Evolutionary conservation across 306 rosid genomes (phyloP).

Genomic region (Lupinus albus): DNA sequence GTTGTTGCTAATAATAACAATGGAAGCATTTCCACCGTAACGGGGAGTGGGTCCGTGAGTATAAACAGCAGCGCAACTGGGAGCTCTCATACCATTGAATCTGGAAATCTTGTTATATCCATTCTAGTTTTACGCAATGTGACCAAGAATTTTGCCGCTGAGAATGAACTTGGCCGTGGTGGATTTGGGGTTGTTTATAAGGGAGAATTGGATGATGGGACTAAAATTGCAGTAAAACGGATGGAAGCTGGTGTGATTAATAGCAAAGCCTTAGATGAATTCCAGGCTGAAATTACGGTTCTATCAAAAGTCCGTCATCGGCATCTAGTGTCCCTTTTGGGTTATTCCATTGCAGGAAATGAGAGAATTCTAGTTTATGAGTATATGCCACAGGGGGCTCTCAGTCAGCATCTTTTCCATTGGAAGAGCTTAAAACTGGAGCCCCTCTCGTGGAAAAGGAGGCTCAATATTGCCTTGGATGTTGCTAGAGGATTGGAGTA

Average conservation of each 20-base stretch:
- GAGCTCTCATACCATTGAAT: constrained; percentile 82
- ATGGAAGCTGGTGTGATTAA: constrained; percentile 85
- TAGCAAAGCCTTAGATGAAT: constrained; percentile 89
- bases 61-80: constrained; percentile 63
- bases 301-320: constrained; percentile 97
- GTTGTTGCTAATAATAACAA: constrained; percentile 62
- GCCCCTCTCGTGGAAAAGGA: constrained; percentile 96
- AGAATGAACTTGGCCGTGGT: constrained; percentile 96
- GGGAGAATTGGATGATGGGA: constrained; percentile 96
- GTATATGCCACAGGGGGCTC: constrained; percentile 98
- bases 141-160: constrained; percentile 83
- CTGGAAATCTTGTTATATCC: constrained; percentile 87
- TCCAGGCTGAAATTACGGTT: constrained; percentile 92
- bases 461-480: constrained; percentile 93
- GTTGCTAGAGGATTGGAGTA: constrained; percentile 99
- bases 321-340: constrained; percentile 88
- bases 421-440: constrained; percentile 75
- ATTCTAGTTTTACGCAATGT: constrained; percentile 86
- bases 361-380: constrained; percentile 93
- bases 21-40: constrained; percentile 57
- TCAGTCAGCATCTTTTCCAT: constrained; percentile 90
- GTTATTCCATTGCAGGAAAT: constrained; percentile 72
- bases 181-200: constrained; percentile 95
- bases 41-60: constrained; percentile 75
- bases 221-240: constrained; percentile 89